Evolutionary conservation across 306 rosid species (phyloP), one percentile per base, ranked within the genome.

Genomic region (Cercis canadensis): DNA sequence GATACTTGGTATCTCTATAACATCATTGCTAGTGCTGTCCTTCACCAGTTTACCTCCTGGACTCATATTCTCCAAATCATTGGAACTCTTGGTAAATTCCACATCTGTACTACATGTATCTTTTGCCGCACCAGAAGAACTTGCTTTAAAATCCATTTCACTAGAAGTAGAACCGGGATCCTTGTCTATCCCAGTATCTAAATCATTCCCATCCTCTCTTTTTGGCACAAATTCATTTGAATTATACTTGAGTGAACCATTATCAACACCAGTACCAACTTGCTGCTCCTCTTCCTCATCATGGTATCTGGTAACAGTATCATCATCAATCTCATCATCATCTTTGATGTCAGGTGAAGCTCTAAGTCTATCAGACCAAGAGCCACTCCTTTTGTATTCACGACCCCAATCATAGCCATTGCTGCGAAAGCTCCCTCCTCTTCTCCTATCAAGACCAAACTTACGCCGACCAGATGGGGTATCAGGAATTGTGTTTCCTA

Each of bases 381-480:
- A 88, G 33, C 77, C 87, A 62, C 77, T 82, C 76, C 96, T 86
- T 60, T 82, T 81, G 60, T 74, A 86, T 0, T 89, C 92, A 54
- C 87, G 82, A 50, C 86, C 84, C 90, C 90, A 86, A 65, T 88
- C 96, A 47, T 87, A 82, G 19, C 86, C 85, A 77, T 83, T 75
- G 36, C 65, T 66, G 4, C 86, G 78, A n/a, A 78, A 83, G 6
- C 82, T 65, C 3, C 57, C 52, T 34, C 82, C 78, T 72, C 96
- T 83, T 79, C 90, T 87, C 81, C 84, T 77, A 10, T 88, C 96
- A 74, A 63, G 59, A 59, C 70, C 81, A 45, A 80, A 64, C 59
- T 82, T 89, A 71, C 92, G 84, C 82, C 96, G 75, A 78, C 88
- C 78, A 0, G 87, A 67, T 12, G 65, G 68, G 4, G 59, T 72